Evolutionary conservation across 2,329 filamentous ascomycete species (phyloP).

Genomic region (Fusarium albosuccineum): DNA sequence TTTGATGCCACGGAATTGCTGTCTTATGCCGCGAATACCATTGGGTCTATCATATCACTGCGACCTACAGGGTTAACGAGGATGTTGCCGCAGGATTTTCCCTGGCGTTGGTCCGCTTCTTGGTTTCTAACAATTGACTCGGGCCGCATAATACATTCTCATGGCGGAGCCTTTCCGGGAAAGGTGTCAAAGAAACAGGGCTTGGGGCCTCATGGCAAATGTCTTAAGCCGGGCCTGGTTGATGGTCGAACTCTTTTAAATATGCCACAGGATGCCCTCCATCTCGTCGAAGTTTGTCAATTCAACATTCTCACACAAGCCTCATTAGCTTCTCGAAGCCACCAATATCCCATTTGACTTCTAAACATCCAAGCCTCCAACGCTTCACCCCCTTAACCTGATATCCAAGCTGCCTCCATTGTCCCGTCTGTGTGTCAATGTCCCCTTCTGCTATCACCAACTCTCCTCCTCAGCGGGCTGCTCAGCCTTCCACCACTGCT

Average conservation of each 20-base stretch:
- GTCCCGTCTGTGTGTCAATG: constrained; percentile 58
- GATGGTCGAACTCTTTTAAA: constrained; percentile 41
- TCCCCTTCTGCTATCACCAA: constrained; percentile 70
- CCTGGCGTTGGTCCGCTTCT: constrained; percentile 14
- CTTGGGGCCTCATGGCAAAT: constrained; percentile 25
- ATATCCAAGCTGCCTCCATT: constrained; percentile 26
- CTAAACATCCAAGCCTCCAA: constrained; percentile 19
- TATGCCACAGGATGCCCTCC: constrained; percentile 35
- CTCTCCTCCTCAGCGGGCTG: constrained; percentile 60
- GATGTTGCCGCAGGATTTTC: constrained; percentile 32
- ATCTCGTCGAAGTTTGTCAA: constrained; percentile 12
- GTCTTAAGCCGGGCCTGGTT: constrained; percentile 40
- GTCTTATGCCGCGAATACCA: constrained; percentile 39
- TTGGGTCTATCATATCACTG: constrained; percentile 32
- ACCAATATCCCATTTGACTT: constrained; percentile 22
- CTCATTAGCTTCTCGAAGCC: constrained; percentile 28
- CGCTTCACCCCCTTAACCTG: constrained; percentile 11
- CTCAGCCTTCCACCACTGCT: constrained; percentile 51
- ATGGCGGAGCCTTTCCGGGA: constrained; percentile 47
- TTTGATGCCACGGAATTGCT: constrained; percentile 33
- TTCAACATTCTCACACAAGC: constrained; percentile 18
- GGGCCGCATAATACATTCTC: constrained; percentile 44
- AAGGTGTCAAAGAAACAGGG: constrained; percentile 28
- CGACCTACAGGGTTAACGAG: constrained; percentile 24
- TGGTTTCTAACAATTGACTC: constrained; percentile 35